Conservation (phyloP, 345 rosid genomes). For the Chamaenerion angustifolium region DNA sequence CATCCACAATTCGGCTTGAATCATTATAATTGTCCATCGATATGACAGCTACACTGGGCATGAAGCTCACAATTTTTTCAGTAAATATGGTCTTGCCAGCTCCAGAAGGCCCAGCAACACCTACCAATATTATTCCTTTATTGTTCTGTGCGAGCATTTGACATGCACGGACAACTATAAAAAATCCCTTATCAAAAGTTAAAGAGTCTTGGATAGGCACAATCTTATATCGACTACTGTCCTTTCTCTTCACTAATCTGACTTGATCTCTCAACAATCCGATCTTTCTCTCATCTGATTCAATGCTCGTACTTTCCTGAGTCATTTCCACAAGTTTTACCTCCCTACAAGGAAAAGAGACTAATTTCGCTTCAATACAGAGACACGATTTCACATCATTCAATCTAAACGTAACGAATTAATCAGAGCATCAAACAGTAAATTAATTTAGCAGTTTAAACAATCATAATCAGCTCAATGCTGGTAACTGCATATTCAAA, state of each 20-base stretch:
- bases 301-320: slow-evolving; percentile 34
- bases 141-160: slow-evolving; percentile 76
- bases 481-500: too few species aligned
- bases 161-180: slow-evolving; percentile 75
- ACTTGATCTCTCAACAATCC: slow-evolving; percentile 86
- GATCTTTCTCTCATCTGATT: slow-evolving; percentile 40
- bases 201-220: slow-evolving; percentile 53
- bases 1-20: slow-evolving; percentile 78
- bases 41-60: slow-evolving; percentile 79
- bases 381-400: too few species aligned
- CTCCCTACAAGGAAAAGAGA: too few species aligned
- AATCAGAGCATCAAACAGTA: too few species aligned
- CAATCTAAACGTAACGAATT: too few species aligned
- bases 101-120: slow-evolving; percentile 96
- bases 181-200: slow-evolving; percentile 89
- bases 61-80: slow-evolving; percentile 70
- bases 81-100: slow-evolving; percentile 92
- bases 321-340: slow-evolving; percentile 21
- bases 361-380: too few species aligned
- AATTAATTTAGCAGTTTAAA: too few species aligned
- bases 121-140: slow-evolving; percentile 71
- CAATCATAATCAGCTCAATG: too few species aligned
- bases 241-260: slow-evolving; percentile 59
- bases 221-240: slow-evolving; percentile 48
- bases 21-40: slow-evolving; percentile 96